A percentile compares a stretch with the other conserved stretches of the same genome.
Evolutionary conservation across 164 flowering plant genomes (phyloP).

Genomic region (Magnolia kwangsiensis): DNA sequence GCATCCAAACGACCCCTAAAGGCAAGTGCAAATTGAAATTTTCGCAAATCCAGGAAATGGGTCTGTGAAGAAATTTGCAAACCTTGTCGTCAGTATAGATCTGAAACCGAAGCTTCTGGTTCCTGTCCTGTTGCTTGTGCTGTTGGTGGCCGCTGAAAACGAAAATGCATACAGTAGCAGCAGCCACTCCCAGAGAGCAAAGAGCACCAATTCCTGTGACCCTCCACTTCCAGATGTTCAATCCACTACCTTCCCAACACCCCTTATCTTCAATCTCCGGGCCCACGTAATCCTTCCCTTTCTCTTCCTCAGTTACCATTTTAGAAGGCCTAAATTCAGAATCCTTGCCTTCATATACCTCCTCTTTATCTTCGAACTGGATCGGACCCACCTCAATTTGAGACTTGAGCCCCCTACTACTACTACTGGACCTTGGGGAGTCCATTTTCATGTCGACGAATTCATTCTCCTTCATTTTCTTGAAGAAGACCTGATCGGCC

Average conservation of each 20-base stretch:
- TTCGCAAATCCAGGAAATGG: neutral
- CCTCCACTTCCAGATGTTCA: constrained; percentile 44
- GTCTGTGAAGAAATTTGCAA: constrained; percentile 3
- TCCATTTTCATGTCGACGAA: constrained; percentile 69
- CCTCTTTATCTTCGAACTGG: constrained; percentile 15
- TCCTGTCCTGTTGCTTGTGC: constrained; percentile 30
- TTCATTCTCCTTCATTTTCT: constrained; percentile 49
- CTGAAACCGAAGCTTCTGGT: constrained; percentile 50
- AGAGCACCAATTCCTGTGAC: constrained; percentile 54
- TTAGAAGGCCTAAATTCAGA: constrained; percentile 7
- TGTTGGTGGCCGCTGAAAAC: constrained; percentile 34
- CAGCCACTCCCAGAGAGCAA: constrained; percentile 50
- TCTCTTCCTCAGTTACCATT: constrained; percentile 1
- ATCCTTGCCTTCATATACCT: neutral
- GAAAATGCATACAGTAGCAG: constrained; percentile 60
- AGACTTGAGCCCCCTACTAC: constrained; percentile 27
- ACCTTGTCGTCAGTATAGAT: constrained; percentile 61
- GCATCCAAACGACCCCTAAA: too few species aligned
- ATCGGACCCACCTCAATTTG: constrained; percentile 20
- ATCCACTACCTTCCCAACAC: constrained; percentile 18
- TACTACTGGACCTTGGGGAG: constrained; percentile 25
- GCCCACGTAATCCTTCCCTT: constrained; percentile 4
- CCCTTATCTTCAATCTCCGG: constrained; percentile 17
- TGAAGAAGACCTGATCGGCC: constrained; percentile 45
- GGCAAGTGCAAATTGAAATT: neutral